Base-by-base conservation (phyloP, 345 rosid genomes). In the Eucalyptus viminalis region DNA sequence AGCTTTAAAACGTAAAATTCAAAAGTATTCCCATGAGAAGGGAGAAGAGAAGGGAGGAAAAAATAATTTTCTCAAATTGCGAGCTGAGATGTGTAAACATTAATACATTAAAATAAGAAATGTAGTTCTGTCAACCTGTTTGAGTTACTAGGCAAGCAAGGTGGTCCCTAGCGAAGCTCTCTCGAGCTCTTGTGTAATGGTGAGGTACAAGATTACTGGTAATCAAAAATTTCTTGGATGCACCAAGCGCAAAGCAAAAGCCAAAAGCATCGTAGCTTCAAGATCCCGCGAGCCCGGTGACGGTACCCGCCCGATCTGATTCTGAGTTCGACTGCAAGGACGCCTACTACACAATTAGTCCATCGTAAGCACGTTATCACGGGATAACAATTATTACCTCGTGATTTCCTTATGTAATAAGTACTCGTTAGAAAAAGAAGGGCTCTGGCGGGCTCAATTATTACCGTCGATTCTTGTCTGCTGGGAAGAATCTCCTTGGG, bases 71-170 rank as follows among this genome's bases (percentile, higher is more conserved):
- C 24, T 53, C 25, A 53, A 53, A 53, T 8, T 53, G 11, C 10
- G 5, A 53, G 0, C 0, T 21, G 0, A 53, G 58, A 53, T 5
- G 0, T 4, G 25, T 0, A 53, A 53, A 1, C 11, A 53, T 21
- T 0, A 53, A 21, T 53, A 53, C 58, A 53, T 53, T 53, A 53
- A 53, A 53, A 53, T 53, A 53, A 53, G 25, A 0, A 21, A 53
- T 0, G 5, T 21, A 53, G 1, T 53, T 53, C 11, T 53, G 0
- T 21, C 25, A 21, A 21, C 5, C 11, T 53, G 21, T 53, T 53
- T 19, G 25, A 53, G 58, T 53, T 8, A 2, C 25, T 53, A 1
- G 58, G 58, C 58, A 53, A 2, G 58, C 58, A 53, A 53, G 58
- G 58, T 21, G 25, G 58, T 1, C 58, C 58, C 0, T 21, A 0